Evolutionary conservation across 257 asterid species (phyloP), one percentile per base, ranked within the genome.

Genomic region (Solanum appendiculatum): DNA sequence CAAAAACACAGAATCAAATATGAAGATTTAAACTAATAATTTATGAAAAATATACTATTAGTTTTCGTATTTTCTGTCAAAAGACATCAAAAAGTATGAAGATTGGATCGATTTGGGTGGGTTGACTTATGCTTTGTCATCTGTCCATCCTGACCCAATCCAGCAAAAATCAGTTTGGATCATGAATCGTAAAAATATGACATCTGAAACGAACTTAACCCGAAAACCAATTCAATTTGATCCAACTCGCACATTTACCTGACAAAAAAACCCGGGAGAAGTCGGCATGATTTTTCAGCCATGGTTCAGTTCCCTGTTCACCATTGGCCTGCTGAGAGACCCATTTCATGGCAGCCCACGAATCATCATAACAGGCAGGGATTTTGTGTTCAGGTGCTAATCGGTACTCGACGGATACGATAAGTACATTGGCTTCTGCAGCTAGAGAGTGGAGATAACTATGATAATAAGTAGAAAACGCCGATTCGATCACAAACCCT

Each of bases 331-430:
- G 93, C 9, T 91, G 88, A 66, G 64, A 89, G 36, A 93, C 70
- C 98, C 99, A 96, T 51, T 94, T 85, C 9, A 93, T 40, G 5
- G 82, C 98, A 20, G 87, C 90, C 92, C 89, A 94, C 0, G 92
- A 89, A 48, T 96, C 98, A 29, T 95, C 96, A 88, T 93, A 95
- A 83, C 96, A 91, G 2, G 96, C 95, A 0, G 98, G 98, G 27
- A 95, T 18, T 1, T 89, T 91, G 82, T 93, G 91, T 89, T 96
- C 98, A 7, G 98, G 98, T 0, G 97, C 96, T 25, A 93, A 42
- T 10, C 96, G 42, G 91, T 94, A 96, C n/a, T 94, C 98, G 46
- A 95, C 83, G 0, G 98, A 94, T 2, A 95, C 93, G 81, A 90
- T 92, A 74, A 95, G 13, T 46, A 91, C 91, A 18, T 89, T 84